These are phyloP conservation scores for Malus fusca DNA, from an alignment of 306 rosid species.

Conservation along the genomic window DNA sequence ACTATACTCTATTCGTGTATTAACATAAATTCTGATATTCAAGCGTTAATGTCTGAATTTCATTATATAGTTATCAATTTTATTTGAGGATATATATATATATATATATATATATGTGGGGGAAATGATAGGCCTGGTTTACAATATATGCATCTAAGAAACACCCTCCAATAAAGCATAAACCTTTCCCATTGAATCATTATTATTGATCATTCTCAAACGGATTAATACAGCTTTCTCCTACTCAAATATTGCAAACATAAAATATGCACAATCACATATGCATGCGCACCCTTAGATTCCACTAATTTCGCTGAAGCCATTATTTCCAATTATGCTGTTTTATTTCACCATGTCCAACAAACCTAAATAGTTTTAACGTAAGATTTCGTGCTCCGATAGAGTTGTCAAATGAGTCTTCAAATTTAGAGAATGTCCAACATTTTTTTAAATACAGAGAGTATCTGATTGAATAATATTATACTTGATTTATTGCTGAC, in stretches of 20 bases:
- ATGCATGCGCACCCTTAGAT: constrained; percentile 35
- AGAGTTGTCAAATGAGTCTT: too few species aligned
- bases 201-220: constrained; percentile 11
- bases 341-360: constrained; percentile 30
- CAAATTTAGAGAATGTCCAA: too few species aligned
- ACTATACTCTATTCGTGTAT: too few species aligned
- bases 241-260: constrained; percentile 29
- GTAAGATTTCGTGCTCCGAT: too few species aligned
- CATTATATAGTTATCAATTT: too few species aligned
- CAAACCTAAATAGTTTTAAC: too few species aligned
- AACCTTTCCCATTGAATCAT: constrained; percentile 18
- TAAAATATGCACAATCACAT: constrained; percentile 16
- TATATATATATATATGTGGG: too few species aligned
- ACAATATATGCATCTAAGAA: background rate
- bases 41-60: too few species aligned
- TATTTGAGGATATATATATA: background rate
- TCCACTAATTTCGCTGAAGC: constrained; percentile 52
- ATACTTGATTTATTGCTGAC: too few species aligned
- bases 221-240: constrained; percentile 17
- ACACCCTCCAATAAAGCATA: background rate
- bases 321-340: constrained; percentile 60
- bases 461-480: too few species aligned
- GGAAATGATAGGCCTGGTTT: background rate
- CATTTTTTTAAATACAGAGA: too few species aligned
- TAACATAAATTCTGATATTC: too few species aligned